Evolutionary conservation across 2,329 filamentous ascomycete genomes (phyloP), one percentile per base, ranked within the genome.

Genomic region (Cercospora brassicicola): DNA sequence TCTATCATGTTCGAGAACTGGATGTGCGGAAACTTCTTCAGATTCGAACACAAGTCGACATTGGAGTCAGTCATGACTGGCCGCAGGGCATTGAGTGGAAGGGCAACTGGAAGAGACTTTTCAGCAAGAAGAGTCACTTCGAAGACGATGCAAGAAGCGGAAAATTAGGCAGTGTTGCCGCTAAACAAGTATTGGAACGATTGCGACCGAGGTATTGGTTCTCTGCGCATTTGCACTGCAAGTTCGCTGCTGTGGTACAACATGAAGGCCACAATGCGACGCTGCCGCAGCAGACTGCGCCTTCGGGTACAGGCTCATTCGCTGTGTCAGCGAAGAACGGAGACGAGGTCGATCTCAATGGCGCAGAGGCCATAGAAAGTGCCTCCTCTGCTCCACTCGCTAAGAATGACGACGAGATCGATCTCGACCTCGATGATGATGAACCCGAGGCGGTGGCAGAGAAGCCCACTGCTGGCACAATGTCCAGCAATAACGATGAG

Each of bases 51-150:
- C 94, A 96, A 76, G 89, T 98, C 42, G 95, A 99, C 73, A 83
- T 99, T 55, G 93, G 94, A 2, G 81, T 99, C 63, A 97, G 94
- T 73, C 95, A 99, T 77, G 95, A 99, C 81, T 99, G 95, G 95
- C 95, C 95, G 0, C 88, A 90, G 60, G 89, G 86, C 0, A 88
- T 98, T 64, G 95, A 97, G 80, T 89, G 87, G 77, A 86, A 89
- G 71, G 95, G 95, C 4, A 85, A 98, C 76, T 81, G 85, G 57
- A 81, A 85, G 59, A 81, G 82, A 51, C 82, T 99, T 1, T 96
- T 93, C 78, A 83, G 81, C 31, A 86, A 84, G 77, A 98, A 98
- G 82, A 85, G 85, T 0, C 84, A 88, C 74, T 95, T 98, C 71
- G 85, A 88, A 71, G 81, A 87, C 60, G 95, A 99, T 78, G 93